Conservation (phyloP, 169 alveolate species). For the Neospora caninum region DNA sequence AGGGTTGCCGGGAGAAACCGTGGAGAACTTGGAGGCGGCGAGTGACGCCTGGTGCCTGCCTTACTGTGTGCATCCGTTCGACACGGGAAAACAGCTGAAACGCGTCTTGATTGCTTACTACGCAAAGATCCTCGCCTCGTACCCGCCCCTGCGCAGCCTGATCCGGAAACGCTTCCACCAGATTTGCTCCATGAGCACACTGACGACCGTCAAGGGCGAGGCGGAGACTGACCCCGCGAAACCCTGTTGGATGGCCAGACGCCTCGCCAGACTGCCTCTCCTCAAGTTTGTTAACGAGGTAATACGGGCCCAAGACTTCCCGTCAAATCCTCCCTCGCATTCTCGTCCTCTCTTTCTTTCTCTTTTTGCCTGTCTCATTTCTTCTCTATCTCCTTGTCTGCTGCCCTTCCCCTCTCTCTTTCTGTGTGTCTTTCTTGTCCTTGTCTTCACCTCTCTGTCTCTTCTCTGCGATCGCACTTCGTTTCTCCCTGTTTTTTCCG, state of each 20-base stretch:
- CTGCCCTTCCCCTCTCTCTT: not conserved
- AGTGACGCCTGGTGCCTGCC: slow-evolving; percentile 42
- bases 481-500: not conserved
- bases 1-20: not conserved
- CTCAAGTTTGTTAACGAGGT: not conserved
- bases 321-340: not conserved
- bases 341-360: not conserved
- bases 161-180: not conserved
- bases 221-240: slow-evolving; percentile 56
- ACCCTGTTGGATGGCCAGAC: slow-evolving; percentile 57
- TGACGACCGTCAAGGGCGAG: slow-evolving; percentile 50
- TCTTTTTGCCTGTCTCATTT: not conserved
- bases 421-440: too few relatives aligned
- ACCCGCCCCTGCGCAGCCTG: slow-evolving; percentile 9
- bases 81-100: slow-evolving; percentile 34
- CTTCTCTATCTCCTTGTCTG: too few relatives aligned
- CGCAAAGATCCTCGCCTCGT: slow-evolving; percentile 8
- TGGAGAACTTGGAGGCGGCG: slow-evolving; percentile 4
- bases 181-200: slow-evolving; percentile 9
- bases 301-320: too few relatives aligned
- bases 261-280: slow-evolving; percentile 41
- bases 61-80: slow-evolving; percentile 14
- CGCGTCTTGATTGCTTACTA: slow-evolving; percentile 7
- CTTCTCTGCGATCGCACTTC: too few relatives aligned
- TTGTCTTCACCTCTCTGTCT: too few relatives aligned